Percentiles rank a stretch among this genome's conserved stretches.
These are phyloP conservation scores for Terfezia boudieri DNA, from an alignment of 495 filamentous ascomycete genomes.

Conservation along the genomic window DNA sequence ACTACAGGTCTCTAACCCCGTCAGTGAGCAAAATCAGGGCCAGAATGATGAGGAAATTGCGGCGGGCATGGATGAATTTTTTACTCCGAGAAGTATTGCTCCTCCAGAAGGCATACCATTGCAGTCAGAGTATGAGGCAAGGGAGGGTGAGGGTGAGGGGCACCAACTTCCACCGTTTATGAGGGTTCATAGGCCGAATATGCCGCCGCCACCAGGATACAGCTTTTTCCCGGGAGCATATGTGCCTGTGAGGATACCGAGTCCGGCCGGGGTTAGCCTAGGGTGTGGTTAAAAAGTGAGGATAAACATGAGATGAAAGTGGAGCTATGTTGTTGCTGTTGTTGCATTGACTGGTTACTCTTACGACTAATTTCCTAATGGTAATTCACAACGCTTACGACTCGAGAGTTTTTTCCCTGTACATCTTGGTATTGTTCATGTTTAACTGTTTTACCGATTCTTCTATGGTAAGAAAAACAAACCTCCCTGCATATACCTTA, in stretches of 20 bases:
- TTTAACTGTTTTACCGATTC: too few relatives aligned
- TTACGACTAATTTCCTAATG: too few relatives aligned
- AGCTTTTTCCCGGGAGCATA: conserved; percentile 2
- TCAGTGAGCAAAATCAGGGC: conserved; percentile 18
- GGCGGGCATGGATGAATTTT: conserved; percentile 25
- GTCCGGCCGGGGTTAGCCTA: conserved; percentile 10
- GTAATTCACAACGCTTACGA: too few relatives aligned
- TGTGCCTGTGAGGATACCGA: conserved; percentile 9
- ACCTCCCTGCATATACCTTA: too few relatives aligned
- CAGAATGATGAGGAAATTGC: conserved; percentile 17
- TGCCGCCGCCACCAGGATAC: conserved; percentile 8
- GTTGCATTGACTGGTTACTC: too few relatives aligned
- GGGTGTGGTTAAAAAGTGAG: conserved; percentile 9
- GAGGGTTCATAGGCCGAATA: neutral
- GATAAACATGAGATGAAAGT: too few relatives aligned
- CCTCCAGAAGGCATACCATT: conserved; percentile 9
- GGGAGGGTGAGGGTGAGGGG: neutral
- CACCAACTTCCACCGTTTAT: neutral
- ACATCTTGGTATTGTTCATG: too few relatives aligned
- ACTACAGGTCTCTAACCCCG: conserved; percentile 39
- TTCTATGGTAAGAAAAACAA: too few relatives aligned
- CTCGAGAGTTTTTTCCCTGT: too few relatives aligned
- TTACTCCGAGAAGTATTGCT: conserved; percentile 26
- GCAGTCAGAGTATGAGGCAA: neutral
- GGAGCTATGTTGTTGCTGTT: too few relatives aligned